These are phyloP conservation scores for Zoysia japonica DNA, from an alignment of 176 grass and related monocot genomes.

Conservation along the genomic window DNA sequence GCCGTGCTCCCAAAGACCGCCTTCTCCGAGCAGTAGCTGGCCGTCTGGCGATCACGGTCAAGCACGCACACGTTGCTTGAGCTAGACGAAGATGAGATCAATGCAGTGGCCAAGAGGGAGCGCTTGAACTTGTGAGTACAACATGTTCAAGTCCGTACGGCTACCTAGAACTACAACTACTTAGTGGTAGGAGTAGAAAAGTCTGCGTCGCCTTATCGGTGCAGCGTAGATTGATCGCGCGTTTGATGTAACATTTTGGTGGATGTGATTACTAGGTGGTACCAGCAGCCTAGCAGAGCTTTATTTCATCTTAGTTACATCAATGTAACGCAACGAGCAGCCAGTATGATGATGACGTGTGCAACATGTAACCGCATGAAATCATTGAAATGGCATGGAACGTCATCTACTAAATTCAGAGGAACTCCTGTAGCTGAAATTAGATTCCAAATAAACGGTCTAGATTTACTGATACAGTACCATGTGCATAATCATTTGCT, in stretches of 20 bases:
- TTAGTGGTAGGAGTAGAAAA: neutral
- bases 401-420: no score
- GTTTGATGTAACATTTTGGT: constrained; percentile 10
- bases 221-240: neutral
- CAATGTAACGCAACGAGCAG: no score
- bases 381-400: no score
- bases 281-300: no score
- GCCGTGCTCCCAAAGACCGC: constrained; percentile 52
- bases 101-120: neutral
- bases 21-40: constrained; percentile 42
- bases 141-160: neutral
- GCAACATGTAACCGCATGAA: no score
- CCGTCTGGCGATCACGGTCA: neutral
- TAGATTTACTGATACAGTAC: no score
- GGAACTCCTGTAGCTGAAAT: no score
- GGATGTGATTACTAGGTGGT: neutral
- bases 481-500: no score
- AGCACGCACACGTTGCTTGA: neutral
- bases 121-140: neutral
- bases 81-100: neutral
- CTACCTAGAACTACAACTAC: neutral
- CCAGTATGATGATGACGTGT: no score
- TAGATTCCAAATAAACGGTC: no score
- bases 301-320: no score
- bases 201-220: neutral